These are phyloP conservation scores for Tranzscheliella williamsii DNA, from an alignment of 1,284 basidiomycete genomes.

Conservation along the genomic window DNA sequence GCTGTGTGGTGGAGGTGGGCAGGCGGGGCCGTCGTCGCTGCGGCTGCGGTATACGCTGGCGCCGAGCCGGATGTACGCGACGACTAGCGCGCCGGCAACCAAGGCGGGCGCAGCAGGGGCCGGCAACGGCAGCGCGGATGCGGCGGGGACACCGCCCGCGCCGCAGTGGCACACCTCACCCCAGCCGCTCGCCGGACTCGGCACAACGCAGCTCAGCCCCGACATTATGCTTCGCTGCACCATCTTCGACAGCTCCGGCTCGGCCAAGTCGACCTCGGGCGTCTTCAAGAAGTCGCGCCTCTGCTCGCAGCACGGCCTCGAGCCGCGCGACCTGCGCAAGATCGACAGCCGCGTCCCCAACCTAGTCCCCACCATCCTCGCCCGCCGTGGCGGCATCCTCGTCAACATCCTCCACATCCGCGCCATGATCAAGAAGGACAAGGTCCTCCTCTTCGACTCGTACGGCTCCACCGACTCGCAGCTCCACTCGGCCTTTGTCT, in stretches of 20 bases:
- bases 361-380: slow-evolving; percentile 86
- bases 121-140: no score
- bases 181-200: slow-evolving; percentile 12
- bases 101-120: no score
- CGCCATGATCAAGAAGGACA: slow-evolving; percentile 88
- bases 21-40: no score
- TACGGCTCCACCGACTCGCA: slow-evolving; percentile 44
- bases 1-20: no score
- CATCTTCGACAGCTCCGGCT: slow-evolving; percentile 47
- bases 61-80: no score
- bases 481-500: slow-evolving; percentile 51
- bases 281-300: slow-evolving; percentile 87
- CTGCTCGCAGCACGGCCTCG: slow-evolving; percentile 79
- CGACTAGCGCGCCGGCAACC: no score
- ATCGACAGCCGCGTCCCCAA: slow-evolving; percentile 93
- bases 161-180: no score
- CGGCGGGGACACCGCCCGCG: no score
- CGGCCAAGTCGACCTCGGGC: slow-evolving; percentile 83
- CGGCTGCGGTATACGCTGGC: no score
- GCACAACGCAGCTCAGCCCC: slow-evolving; percentile 40
- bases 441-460: slow-evolving; percentile 84
- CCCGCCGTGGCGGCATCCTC: slow-evolving; percentile 78
- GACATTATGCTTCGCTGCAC: slow-evolving; percentile 53
- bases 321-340: slow-evolving; percentile 95
- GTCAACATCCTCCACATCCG: slow-evolving; percentile 91